Evolutionary conservation across 2,329 filamentous ascomycete species (phyloP), one percentile per base, ranked within the genome.

Genomic region (Sporothrix mexicana): DNA sequence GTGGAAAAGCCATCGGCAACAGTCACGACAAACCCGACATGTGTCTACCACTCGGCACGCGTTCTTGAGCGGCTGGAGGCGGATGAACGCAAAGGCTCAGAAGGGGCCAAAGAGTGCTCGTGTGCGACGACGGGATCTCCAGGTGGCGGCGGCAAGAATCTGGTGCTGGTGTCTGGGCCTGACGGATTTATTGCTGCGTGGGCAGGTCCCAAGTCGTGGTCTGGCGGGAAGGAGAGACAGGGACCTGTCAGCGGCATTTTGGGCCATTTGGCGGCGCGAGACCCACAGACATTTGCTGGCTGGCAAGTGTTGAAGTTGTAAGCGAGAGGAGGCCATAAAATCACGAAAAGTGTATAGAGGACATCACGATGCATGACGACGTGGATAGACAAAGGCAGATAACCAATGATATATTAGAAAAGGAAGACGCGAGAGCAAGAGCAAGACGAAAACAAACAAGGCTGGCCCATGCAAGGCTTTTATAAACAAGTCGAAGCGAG

Each of bases 111-210:
- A 66, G 75, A 2, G 6, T 45, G 59, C 53, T 49, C 73, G 1
- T 64, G 75, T 10, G 72, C 70, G 0, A 64, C 75, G 12, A 77
- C 15, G 15, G 77, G 6, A 77, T 77, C 12, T 77, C 81, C 0
- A 85, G 88, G 69, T 0, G 23, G 67, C 3, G 53, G 8, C 7
- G 47, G 69, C 36, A 88, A 87, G 75, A 90, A 90, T 74, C 80
- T 97, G 23, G 84, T 98, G n/a, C 85, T 97, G 72, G 88, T 98
- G 1, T 97, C 94, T 0, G 96, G 96, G 0, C 95, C 96, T 0
- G 93, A 97, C 71, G 95, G 96, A 0, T 98, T 98, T 81, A 87
- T 98, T 53, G 87, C 88, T 59, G 88, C 92, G 75, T 93, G 92
- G 82, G 93, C 94, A 2, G 95, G 96, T 0, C 85, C 90, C 10